These are phyloP conservation scores for Microcyclospora pomicola DNA, from an alignment of 2,329 filamentous ascomycete species.

Conservation along the genomic window DNA sequence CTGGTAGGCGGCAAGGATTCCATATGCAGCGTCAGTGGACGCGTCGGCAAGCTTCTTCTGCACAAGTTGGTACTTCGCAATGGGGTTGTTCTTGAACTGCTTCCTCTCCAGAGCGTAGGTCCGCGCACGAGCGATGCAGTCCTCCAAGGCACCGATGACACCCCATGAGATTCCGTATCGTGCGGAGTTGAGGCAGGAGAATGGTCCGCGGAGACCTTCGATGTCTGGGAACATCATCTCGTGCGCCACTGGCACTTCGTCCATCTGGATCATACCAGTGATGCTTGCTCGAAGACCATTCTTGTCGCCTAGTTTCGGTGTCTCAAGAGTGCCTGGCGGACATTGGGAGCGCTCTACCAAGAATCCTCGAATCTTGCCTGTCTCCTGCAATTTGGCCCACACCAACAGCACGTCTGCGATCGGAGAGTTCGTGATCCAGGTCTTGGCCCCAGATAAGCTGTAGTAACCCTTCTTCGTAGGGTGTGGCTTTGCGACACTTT, in stretches of 20 bases:
- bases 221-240: constrained; percentile 90
- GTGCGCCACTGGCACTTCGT: constrained; percentile 73
- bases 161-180: constrained; percentile 89
- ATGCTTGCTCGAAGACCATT: constrained; percentile 84
- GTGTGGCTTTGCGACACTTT: constrained; percentile 72
- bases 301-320: constrained; percentile 87
- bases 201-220: constrained; percentile 77
- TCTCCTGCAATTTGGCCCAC: constrained; percentile 86
- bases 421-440: constrained; percentile 91
- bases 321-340: constrained; percentile 78
- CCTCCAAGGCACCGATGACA: constrained; percentile 85
- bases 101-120: constrained; percentile 83
- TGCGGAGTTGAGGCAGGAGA: constrained; percentile 87
- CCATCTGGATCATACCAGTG: constrained; percentile 95
- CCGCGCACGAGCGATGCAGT: constrained; percentile 68
- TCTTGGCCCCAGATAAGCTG: constrained; percentile 69
- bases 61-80: constrained; percentile 90
- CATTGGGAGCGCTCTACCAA: constrained; percentile 74
- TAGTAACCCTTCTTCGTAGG: constrained; percentile 73
- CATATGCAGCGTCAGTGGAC: constrained; percentile 77
- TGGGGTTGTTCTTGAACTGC: constrained; percentile 90
- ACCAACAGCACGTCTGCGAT: constrained; percentile 75
- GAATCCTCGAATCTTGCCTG: constrained; percentile 89
- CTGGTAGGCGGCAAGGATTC: constrained; percentile 78
- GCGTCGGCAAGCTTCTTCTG: constrained; percentile 98